phyloP scores from a whole-genome alignment of 2,329 filamentous ascomycete genomes.

The Venturia carpophila region DNA sequence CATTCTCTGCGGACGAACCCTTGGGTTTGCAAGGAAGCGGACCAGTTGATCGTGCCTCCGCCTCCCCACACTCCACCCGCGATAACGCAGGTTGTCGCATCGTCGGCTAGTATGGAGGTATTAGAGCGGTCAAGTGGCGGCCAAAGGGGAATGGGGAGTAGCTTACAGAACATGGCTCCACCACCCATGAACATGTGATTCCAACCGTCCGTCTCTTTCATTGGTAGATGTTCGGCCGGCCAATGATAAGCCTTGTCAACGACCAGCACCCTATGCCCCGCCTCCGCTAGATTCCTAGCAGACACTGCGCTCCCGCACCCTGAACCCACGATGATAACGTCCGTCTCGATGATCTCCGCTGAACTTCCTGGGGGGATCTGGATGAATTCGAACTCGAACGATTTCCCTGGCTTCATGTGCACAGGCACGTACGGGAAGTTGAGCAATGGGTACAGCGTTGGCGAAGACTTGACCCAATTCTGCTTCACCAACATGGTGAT shows the following conservation, averaged over 20 bases:
- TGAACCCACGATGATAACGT: constrained; percentile 79
- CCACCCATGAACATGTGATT: constrained; percentile 62
- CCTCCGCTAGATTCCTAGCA: constrained; percentile 73
- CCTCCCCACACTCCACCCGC: constrained; percentile 74
- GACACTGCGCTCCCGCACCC: constrained; percentile 78
- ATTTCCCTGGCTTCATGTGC: constrained; percentile 45
- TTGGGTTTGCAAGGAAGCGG: constrained; percentile 58
- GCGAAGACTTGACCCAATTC: constrained; percentile 49
- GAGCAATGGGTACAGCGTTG: constrained; percentile 47
- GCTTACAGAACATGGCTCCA: constrained; percentile 46
- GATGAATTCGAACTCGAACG: constrained; percentile 53
- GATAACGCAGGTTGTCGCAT: constrained; percentile 48
- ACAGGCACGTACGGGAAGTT: constrained; percentile 52
- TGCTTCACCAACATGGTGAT: constrained; percentile 49
- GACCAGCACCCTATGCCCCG: constrained; percentile 67
- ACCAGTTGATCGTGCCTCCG: constrained; percentile 86
- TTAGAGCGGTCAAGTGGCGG: background rate
- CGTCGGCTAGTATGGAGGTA: constrained; percentile 26
- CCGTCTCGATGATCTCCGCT: constrained; percentile 60
- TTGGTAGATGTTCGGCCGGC: constrained; percentile 62
- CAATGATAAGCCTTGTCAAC: constrained; percentile 79
- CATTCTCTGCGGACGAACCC: constrained; percentile 73
- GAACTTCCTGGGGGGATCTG: constrained; percentile 48
- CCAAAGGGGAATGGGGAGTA: background rate
- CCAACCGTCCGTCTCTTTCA: constrained; percentile 55